Conservation (phyloP, 148 eudicot genomes). For the Silene conica region DNA sequence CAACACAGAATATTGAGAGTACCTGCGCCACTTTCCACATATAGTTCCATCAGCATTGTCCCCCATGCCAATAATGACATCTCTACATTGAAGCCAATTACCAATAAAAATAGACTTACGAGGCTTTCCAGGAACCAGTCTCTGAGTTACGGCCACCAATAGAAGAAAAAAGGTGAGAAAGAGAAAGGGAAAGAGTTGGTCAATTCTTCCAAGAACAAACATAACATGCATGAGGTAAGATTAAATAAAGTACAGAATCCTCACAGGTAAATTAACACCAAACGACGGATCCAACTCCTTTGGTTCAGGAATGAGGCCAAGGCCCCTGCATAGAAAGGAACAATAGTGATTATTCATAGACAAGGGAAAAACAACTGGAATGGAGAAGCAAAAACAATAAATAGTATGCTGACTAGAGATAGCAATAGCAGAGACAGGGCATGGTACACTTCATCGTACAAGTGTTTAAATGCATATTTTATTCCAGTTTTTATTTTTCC, state of each 20-base stretch:
- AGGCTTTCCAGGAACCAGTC: constrained; percentile 33
- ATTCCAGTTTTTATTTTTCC: background rate
- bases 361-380: background rate
- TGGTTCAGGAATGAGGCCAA: constrained; percentile 39
- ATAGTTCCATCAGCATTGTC: constrained; percentile 58
- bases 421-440: background rate
- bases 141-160: constrained; percentile 33
- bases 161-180: background rate
- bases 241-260: constrained; percentile 16
- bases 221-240: constrained; percentile 6
- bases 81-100: constrained; percentile 92
- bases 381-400: background rate
- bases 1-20: constrained; percentile 6
- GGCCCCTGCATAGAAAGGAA: constrained; percentile 46
- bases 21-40: constrained; percentile 99
- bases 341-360: constrained; percentile 1
- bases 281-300: constrained; percentile 38
- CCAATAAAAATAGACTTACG: constrained; percentile 52
- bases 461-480: background rate
- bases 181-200: background rate
- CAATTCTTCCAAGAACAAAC: background rate
- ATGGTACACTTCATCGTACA: background rate
- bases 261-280: constrained; percentile 39
- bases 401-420: too few species aligned
- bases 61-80: constrained; percentile 49